Evolutionary conservation across 2,329 filamentous ascomycete species (phyloP).

Genomic region (Lizonia empirigonia): DNA sequence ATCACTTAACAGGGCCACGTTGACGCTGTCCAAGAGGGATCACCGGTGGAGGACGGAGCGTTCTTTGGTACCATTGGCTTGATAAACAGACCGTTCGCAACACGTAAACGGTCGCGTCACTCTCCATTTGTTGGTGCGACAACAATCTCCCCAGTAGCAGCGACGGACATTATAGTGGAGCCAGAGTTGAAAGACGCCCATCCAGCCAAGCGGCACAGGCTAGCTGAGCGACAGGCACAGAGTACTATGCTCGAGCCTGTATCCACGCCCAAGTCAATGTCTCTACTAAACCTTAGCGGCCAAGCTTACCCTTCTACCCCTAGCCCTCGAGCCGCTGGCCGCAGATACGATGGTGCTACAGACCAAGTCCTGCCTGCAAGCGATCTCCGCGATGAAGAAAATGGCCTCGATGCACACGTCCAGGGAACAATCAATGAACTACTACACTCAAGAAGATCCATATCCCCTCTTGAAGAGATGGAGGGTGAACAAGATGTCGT

Average conservation of each 20-base stretch:
- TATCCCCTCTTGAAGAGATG: conserved; percentile 7
- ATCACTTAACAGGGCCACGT: conserved; percentile 8
- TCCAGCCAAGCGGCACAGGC: conserved; percentile 18
- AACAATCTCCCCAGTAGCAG: conserved; percentile 12
- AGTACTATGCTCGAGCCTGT: conserved; percentile 12
- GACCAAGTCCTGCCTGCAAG: not conserved
- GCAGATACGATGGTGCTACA: conserved; percentile 5
- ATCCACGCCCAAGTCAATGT: conserved; percentile 10
- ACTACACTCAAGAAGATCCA: conserved; percentile 11
- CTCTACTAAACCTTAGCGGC: conserved; percentile 5
- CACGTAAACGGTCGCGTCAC: conserved; percentile 15
- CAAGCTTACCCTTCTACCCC: not conserved
- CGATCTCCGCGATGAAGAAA: conserved; percentile 10
- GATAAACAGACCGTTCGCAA: conserved; percentile 6
- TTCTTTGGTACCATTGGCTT: conserved; percentile 8
- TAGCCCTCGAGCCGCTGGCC: not conserved
- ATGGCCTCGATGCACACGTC: conserved; percentile 1
- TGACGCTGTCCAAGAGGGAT: conserved; percentile 12
- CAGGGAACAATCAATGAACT: conserved; percentile 5
- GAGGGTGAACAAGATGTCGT: not conserved
- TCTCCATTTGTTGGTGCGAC: conserved; percentile 9
- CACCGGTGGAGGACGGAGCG: conserved; percentile 7
- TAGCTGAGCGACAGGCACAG: conserved; percentile 12
- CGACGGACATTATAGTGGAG: conserved; percentile 7
- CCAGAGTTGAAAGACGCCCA: conserved; percentile 11